Conservation (phyloP, 2,329 filamentous ascomycete genomes). For the Fusarium cyanostomum region DNA sequence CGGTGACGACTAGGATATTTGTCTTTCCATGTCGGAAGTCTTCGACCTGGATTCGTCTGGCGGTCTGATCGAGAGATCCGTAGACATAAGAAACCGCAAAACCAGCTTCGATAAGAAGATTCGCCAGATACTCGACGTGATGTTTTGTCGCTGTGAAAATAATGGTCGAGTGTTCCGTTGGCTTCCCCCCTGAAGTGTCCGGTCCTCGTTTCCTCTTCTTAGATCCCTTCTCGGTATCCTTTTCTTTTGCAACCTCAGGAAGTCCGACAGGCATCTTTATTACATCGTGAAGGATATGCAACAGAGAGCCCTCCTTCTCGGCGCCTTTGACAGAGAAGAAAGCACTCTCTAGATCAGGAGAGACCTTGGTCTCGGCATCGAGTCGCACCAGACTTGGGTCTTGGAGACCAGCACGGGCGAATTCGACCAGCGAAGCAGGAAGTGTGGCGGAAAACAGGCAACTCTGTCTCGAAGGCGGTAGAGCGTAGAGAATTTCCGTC, state of each 20-base stretch:
- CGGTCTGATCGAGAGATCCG: slow-evolving; percentile 92
- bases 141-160: slow-evolving; percentile 96
- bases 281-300: slow-evolving; percentile 89
- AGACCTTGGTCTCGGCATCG: slow-evolving; percentile 95
- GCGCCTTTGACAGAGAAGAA: slow-evolving; percentile 94
- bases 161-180: slow-evolving; percentile 91
- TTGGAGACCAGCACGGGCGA: slow-evolving; percentile 90
- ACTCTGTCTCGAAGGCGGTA: slow-evolving; percentile 87
- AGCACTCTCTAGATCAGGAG: slow-evolving; percentile 92
- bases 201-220: slow-evolving; percentile 78
- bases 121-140: slow-evolving; percentile 91
- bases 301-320: slow-evolving; percentile 91
- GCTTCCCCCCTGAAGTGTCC: slow-evolving; percentile 67
- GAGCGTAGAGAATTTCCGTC: slow-evolving; percentile 88
- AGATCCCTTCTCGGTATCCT: slow-evolving; percentile 54
- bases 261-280: slow-evolving; percentile 85
- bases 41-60: slow-evolving; percentile 90
- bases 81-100: slow-evolving; percentile 96
- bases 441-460: slow-evolving; percentile 95
- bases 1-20: slow-evolving; percentile 94
- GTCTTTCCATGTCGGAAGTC: slow-evolving; percentile 86
- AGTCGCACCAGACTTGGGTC: slow-evolving; percentile 90
- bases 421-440: slow-evolving; percentile 93
- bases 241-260: slow-evolving; percentile 62
- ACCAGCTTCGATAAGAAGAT: slow-evolving; percentile 80